A percentile compares a stretch with the other conserved stretches of the same genome.
These are phyloP conservation scores for Croton setiger DNA, from an alignment of 441 rosid species.

Conservation along the genomic window DNA sequence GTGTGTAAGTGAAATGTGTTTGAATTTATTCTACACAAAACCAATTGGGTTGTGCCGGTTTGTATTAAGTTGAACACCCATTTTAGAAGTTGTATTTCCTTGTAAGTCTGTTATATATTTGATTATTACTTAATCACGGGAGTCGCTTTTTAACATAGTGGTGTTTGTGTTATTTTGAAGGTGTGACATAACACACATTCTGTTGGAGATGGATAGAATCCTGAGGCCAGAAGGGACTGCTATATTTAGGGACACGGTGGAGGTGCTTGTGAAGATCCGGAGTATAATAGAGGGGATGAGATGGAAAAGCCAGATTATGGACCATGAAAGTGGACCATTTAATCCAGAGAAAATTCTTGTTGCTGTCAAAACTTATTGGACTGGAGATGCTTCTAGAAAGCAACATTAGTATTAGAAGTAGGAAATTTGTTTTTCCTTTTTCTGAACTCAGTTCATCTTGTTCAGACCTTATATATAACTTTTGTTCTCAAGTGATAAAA, in stretches of 20 bases:
- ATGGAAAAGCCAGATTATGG: conserved; percentile 83
- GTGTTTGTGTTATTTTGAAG: conserved; percentile 27
- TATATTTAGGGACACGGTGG: conserved; percentile 82
- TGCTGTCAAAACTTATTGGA: conserved; percentile 88
- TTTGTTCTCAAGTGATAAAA: conserved; percentile 2
- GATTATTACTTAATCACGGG: too few relatives aligned
- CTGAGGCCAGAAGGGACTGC: conserved; percentile 92
- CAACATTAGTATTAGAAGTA: conserved; percentile 19
- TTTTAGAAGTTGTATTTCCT: too few relatives aligned
- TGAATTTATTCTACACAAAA: too few relatives aligned
- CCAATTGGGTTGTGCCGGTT: too few relatives aligned
- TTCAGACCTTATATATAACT: neutral
- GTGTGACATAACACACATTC: conserved; percentile 73
- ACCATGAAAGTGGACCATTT: conserved; percentile 96
- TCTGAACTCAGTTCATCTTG: neutral
- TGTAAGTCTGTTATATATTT: too few relatives aligned
- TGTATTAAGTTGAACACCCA: too few relatives aligned
- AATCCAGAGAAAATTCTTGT: conserved; percentile 90
- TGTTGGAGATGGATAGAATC: conserved; percentile 95
- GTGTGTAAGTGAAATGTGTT: too few relatives aligned
- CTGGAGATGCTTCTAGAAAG: conserved; percentile 45
- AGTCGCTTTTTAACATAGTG: too few relatives aligned
- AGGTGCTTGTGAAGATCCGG: conserved; percentile 70
- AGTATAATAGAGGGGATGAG: conserved; percentile 74
- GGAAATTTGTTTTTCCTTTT: neutral